A percentile compares a stretch with the other conserved stretches of the same genome.
Conservation (phyloP, 768 basidiomycete genomes). For the Dentipellis fragilis region DNA sequence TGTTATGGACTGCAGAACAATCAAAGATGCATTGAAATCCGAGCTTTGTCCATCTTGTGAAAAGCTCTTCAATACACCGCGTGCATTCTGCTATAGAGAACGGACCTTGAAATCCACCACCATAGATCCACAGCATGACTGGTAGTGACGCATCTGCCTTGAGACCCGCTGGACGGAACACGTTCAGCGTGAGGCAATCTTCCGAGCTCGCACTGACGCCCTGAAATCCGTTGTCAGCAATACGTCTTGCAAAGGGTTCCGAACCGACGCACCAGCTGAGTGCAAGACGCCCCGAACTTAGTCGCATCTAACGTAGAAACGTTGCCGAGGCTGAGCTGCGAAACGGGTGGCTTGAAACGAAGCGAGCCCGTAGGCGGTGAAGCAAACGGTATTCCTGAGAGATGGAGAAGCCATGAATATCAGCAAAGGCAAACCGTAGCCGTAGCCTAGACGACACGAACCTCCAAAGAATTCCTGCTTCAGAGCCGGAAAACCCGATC, state of each 20-base stretch:
- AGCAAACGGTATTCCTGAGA: conserved; percentile 27
- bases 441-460: not conserved
- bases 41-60: not conserved
- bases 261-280: conserved; percentile 13
- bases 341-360: conserved; percentile 20
- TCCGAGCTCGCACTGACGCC: conserved; percentile 22
- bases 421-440: not conserved
- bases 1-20: not conserved
- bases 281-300: conserved; percentile 20
- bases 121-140: conserved; percentile 36
- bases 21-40: not conserved
- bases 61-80: not conserved
- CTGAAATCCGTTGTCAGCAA: not conserved
- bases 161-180: conserved; percentile 29
- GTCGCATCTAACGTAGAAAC: conserved; percentile 20
- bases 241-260: not conserved
- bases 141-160: conserved; percentile 22
- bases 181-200: conserved; percentile 39
- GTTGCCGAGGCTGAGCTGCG: conserved; percentile 12
- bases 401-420: not conserved
- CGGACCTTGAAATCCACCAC: conserved; percentile 24
- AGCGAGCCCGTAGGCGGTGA: conserved; percentile 21
- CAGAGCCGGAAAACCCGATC: conserved; percentile 8
- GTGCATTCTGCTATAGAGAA: not conserved
- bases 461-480: conserved; percentile 24